Percentiles rank a stretch among this genome's conserved stretches.
These are phyloP conservation scores for Neonectria coccinea DNA, from an alignment of 2,329 filamentous ascomycete genomes.

Conservation along the genomic window DNA sequence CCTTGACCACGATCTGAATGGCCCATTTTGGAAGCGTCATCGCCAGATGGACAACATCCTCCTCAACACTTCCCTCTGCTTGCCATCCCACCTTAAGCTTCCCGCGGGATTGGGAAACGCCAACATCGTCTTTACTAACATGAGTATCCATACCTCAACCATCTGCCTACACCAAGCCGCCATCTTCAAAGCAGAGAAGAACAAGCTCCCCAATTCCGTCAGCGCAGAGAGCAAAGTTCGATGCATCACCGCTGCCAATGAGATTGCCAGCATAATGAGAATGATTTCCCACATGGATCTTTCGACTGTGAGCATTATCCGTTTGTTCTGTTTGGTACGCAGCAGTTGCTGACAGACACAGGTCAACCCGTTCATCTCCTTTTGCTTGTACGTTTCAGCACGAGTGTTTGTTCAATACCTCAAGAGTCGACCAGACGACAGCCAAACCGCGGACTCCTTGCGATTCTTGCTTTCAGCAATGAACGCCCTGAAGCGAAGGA, in stretches of 20 bases:
- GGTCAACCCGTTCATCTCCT: slow-evolving; percentile 97
- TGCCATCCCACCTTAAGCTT: slow-evolving; percentile 85
- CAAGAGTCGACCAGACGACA: slow-evolving; percentile 91
- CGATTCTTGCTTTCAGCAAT: slow-evolving; percentile 92
- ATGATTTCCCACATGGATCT: slow-evolving; percentile 93
- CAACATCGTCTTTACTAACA: slow-evolving; percentile 93
- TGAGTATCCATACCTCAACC: slow-evolving; percentile 95
- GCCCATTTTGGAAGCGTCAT: slow-evolving; percentile 96
- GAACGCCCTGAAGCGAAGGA: slow-evolving; percentile 87
- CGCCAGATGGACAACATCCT: slow-evolving; percentile 89
- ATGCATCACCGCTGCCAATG: slow-evolving; percentile 92
- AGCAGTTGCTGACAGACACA: slow-evolving; percentile 54
- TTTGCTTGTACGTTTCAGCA: slow-evolving; percentile 95
- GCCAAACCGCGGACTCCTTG: slow-evolving; percentile 81
- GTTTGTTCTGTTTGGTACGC: not conserved
- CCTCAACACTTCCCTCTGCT: slow-evolving; percentile 83
- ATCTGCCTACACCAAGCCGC: slow-evolving; percentile 99
- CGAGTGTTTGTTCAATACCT: slow-evolving; percentile 96
- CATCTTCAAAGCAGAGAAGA: slow-evolving; percentile 96
- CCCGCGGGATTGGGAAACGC: slow-evolving; percentile 80
- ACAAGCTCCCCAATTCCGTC: slow-evolving; percentile 80
- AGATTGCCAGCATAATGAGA: slow-evolving; percentile 95
- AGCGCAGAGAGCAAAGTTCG: slow-evolving; percentile 91
- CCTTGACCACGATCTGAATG: slow-evolving; percentile 87
- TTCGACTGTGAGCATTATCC: slow-evolving; percentile 71